Percentiles rank a stretch among this genome's conserved stretches.
phyloP scores from a whole-genome alignment of 73 alveolate genomes.

The Blepharisma japonicum region DNA sequence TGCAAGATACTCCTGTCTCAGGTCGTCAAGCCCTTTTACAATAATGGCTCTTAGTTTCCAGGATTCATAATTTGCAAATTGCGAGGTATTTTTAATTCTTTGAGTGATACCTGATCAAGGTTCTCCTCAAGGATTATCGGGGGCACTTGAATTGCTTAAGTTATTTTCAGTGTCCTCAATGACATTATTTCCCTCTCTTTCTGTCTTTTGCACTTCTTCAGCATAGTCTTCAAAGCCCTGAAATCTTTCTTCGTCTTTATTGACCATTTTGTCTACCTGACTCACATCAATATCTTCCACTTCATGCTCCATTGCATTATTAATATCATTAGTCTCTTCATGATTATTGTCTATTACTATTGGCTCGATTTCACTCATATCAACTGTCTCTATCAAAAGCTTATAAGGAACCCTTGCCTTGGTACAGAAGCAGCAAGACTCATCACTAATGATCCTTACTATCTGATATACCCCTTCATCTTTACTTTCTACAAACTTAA shows the following conservation, averaged over 20 bases:
- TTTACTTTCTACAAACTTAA: not conserved
- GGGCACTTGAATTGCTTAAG: not conserved
- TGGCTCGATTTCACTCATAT: not conserved
- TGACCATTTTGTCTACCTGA: not conserved
- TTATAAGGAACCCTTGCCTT: conserved; percentile 35
- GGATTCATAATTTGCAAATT: conserved; percentile 54
- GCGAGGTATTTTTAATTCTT: conserved; percentile 44
- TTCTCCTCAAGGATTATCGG: conserved; percentile 30
- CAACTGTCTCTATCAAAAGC: not conserved
- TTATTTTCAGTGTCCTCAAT: not conserved
- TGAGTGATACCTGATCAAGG: conserved; percentile 48
- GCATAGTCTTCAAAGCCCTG: conserved; percentile 41
- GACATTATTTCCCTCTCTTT: not conserved
- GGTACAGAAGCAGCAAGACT: conserved; percentile 13
- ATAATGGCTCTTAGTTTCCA: conserved; percentile 74
- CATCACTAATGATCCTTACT: conserved; percentile 7
- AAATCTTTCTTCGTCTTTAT: conserved; percentile 4
- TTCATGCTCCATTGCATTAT: conserved; percentile 6
- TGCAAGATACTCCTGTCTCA: conserved; percentile 85
- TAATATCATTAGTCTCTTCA: not conserved
- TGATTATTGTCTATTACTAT: not conserved
- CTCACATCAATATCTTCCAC: not conserved
- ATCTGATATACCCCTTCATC: not conserved
- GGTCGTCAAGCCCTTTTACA: conserved; percentile 85
- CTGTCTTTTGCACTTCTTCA: conserved; percentile 7